A percentile compares a stretch with the other conserved stretches of the same genome.
Evolutionary conservation across 2,329 filamentous ascomycete species (phyloP).

Genomic region (Drechslerella coelobrocha): DNA sequence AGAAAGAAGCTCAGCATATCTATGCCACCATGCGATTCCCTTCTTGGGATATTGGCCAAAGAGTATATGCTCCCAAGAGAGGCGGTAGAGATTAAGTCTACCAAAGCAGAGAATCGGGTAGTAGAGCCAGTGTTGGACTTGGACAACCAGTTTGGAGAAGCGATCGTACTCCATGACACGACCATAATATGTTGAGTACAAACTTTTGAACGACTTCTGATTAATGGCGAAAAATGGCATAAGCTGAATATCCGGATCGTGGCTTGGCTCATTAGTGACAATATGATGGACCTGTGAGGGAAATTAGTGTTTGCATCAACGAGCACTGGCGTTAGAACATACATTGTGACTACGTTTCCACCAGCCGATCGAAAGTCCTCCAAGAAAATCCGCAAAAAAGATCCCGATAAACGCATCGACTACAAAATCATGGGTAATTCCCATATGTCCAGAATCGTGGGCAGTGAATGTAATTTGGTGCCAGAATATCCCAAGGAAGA

Average conservation of each 20-base stretch:
- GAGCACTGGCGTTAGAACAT: neutral
- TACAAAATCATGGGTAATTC: conserved; percentile 89
- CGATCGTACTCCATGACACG: conserved; percentile 78
- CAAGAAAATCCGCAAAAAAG: conserved; percentile 84
- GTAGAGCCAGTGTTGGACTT: conserved; percentile 79
- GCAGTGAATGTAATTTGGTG: conserved; percentile 93
- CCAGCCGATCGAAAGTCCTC: conserved; percentile 90
- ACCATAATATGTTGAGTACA: conserved; percentile 84
- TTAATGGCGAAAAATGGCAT: conserved; percentile 88
- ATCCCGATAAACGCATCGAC: conserved; percentile 86
- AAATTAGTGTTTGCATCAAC: neutral
- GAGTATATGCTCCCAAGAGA: conserved; percentile 80
- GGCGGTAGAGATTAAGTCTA: conserved; percentile 83
- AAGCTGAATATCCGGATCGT: conserved; percentile 93
- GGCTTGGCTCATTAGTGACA: conserved; percentile 91
- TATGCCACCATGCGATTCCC: conserved; percentile 81
- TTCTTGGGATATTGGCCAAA: conserved; percentile 73
- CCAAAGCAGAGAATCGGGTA: conserved; percentile 81
- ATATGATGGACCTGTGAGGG: conserved; percentile 74
- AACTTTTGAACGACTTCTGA: conserved; percentile 75
- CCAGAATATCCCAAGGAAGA: conserved; percentile 84
- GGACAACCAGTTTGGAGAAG: conserved; percentile 72
- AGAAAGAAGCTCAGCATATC: conserved; percentile 78
- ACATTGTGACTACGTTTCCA: conserved; percentile 95
- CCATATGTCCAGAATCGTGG: conserved; percentile 96